Evolutionary conservation across 2,329 filamentous ascomycete species (phyloP).

Genomic region (Cercospora sojina): DNA sequence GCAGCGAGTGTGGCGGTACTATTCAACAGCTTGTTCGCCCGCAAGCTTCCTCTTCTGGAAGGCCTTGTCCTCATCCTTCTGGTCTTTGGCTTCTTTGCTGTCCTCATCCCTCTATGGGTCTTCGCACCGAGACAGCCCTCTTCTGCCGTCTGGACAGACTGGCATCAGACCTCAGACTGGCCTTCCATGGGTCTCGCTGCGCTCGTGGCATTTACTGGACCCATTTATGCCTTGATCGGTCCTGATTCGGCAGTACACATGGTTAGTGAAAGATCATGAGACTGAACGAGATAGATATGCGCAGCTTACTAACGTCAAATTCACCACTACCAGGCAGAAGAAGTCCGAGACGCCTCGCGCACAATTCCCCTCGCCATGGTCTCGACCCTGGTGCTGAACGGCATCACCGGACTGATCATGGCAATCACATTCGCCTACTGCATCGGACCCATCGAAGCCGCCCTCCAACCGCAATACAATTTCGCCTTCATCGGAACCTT

Average conservation of each 20-base stretch:
- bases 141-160: slow-evolving; percentile 31
- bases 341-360: slow-evolving; percentile 35
- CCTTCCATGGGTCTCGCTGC: slow-evolving; percentile 32
- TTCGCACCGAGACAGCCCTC: slow-evolving; percentile 29
- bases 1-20: slow-evolving; percentile 26
- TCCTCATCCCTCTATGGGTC: slow-evolving; percentile 36
- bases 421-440: slow-evolving; percentile 44
- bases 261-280: background rate
- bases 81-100: slow-evolving; percentile 35
- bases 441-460: slow-evolving; percentile 38
- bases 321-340: slow-evolving; percentile 22
- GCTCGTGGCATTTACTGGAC: slow-evolving; percentile 29
- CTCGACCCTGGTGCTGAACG: slow-evolving; percentile 43
- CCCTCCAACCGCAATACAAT: slow-evolving; percentile 24
- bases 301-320: background rate
- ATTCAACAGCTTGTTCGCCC: slow-evolving; percentile 34
- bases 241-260: slow-evolving; percentile 29
- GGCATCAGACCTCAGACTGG: slow-evolving; percentile 27
- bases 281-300: background rate
- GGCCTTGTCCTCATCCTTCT: slow-evolving; percentile 33
- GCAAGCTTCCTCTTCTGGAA: slow-evolving; percentile 33
- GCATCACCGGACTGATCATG: slow-evolving; percentile 43
- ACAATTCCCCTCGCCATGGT: slow-evolving; percentile 44
- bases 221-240: slow-evolving; percentile 28
- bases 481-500: slow-evolving; percentile 40